Percentiles rank a stretch among this genome's conserved stretches.
Evolutionary conservation across 2,329 filamentous ascomycete genomes (phyloP).

Genomic region (Sarocladiaceae sp.): DNA sequence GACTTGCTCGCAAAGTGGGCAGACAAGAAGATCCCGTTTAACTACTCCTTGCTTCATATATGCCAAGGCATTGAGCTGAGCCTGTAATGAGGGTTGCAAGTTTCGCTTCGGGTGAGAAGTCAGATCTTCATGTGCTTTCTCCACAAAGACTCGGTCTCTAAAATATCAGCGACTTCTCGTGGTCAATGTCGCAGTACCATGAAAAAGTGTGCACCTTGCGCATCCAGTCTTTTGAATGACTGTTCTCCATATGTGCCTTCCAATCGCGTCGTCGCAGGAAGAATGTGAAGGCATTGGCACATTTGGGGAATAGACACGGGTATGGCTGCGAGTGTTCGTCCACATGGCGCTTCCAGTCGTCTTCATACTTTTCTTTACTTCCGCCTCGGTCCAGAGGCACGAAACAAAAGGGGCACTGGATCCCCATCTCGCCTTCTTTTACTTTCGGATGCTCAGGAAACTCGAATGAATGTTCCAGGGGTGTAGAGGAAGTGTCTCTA

Average conservation of each 20-base stretch:
- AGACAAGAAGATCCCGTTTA: background rate
- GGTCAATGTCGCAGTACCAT: background rate
- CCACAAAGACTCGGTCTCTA: background rate
- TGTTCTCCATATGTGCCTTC: background rate
- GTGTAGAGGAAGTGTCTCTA: background rate
- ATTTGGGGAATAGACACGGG: background rate
- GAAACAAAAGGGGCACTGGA: background rate
- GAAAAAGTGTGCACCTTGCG: background rate
- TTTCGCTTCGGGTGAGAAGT: background rate
- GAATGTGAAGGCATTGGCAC: background rate
- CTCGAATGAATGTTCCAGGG: background rate
- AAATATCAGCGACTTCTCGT: background rate
- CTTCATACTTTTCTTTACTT: background rate
- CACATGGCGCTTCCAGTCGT: background rate
- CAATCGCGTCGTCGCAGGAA: background rate
- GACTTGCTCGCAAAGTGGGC: conserved; percentile 1
- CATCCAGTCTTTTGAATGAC: background rate
- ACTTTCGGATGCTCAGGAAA: background rate
- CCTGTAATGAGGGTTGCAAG: background rate
- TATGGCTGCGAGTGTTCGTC: background rate
- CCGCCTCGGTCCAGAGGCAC: background rate
- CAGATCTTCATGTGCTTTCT: background rate
- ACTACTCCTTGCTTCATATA: background rate
- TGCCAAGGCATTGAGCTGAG: background rate
- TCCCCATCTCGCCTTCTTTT: background rate